Evolutionary conservation across 208 protist species (phyloP).

Genomic region (Entamoeba invadens): DNA sequence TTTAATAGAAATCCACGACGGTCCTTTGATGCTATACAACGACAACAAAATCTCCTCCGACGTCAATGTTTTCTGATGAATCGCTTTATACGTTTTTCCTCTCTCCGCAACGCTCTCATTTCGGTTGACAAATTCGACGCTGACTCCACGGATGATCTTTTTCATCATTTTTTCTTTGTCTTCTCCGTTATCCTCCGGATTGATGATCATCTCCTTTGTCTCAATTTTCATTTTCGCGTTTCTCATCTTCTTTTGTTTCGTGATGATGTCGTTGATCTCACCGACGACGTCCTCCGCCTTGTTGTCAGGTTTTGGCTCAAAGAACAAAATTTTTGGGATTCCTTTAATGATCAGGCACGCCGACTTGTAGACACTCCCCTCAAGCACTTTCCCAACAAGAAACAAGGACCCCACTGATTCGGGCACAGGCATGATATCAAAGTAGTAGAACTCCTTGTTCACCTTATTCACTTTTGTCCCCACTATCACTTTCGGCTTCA

Average conservation of each 20-base stretch:
- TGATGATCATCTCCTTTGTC: background rate
- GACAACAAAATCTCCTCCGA: background rate
- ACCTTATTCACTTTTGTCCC: too few species aligned
- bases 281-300: background rate
- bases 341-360: background rate
- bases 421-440: background rate
- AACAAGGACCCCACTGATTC: background rate
- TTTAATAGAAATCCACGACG: background rate
- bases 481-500: too few species aligned
- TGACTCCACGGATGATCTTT: background rate
- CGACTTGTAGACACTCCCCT: background rate
- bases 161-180: background rate
- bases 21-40: background rate
- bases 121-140: background rate
- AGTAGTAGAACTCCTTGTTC: background rate
- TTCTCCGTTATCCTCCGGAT: background rate
- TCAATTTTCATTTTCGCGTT: background rate
- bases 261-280: too few species aligned
- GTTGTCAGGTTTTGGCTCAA: background rate
- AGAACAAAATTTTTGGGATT: background rate
- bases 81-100: background rate
- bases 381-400: background rate
- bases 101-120: background rate
- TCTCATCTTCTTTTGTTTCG: background rate
- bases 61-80: background rate